Conservation (phyloP, 225 moss, liverwort and hornwort species). For the Rhytidiadelphus loreus region DNA sequence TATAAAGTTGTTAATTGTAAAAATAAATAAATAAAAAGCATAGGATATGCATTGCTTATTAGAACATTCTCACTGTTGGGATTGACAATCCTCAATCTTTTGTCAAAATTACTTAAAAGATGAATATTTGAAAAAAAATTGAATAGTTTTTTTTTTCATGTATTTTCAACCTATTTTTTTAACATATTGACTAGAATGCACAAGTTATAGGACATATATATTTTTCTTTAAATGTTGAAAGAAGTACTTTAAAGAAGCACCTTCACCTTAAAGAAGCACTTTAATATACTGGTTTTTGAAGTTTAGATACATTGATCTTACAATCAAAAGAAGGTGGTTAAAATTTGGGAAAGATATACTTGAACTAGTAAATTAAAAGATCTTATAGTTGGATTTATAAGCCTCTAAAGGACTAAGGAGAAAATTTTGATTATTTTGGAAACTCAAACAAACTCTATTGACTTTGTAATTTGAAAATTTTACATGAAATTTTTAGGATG, state of each 20-base stretch:
- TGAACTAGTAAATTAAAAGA: neutral
- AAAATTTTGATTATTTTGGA: accelerated
- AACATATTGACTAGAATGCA: neutral
- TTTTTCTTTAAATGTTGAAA: no score
- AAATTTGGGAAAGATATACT: neutral
- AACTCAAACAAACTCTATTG: neutral
- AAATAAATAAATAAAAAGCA: neutral
- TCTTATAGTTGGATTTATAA: neutral
- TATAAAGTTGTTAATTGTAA: neutral
- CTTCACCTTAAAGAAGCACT: neutral
- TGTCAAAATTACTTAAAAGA: neutral
- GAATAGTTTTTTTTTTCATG: neutral
- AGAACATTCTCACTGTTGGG: neutral
- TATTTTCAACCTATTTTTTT: neutral
- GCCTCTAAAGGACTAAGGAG: no score
- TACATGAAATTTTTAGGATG: no score
- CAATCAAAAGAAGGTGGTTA: accelerated
- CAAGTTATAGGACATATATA: no score
- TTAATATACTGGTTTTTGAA: neutral
- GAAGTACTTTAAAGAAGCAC: no score
- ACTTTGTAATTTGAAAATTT: accelerated
- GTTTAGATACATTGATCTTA: neutral
- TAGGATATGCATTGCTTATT: neutral
- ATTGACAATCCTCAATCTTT: neutral
- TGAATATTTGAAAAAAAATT: no score